Percentiles rank a stretch among this genome's conserved stretches.
phyloP scores from a whole-genome alignment of 768 basidiomycete species.

The Mycena rebaudengoi region DNA sequence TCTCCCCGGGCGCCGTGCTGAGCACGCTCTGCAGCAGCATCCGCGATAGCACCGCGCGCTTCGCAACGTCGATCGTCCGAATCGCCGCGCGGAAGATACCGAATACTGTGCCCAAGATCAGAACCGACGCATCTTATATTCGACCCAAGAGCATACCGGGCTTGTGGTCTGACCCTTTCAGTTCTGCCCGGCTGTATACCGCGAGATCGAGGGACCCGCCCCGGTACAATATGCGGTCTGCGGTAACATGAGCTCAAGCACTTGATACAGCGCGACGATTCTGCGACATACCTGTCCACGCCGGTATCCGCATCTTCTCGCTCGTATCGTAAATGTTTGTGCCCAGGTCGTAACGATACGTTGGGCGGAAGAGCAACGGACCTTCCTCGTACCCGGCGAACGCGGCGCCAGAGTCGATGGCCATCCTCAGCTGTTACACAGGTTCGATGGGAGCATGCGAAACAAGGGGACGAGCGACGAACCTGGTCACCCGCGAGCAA shows the following conservation, averaged over 20 bases:
- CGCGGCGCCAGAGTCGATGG: constrained; percentile 74
- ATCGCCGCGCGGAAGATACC: constrained; percentile 83
- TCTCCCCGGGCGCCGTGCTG: constrained; percentile 71
- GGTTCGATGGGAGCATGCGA: constrained; percentile 4
- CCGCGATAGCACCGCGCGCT: constrained; percentile 74
- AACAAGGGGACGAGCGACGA: constrained; percentile 26
- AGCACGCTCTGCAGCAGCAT: constrained; percentile 71
- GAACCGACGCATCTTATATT: not conserved
- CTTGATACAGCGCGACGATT: not conserved
- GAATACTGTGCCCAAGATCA: constrained; percentile 68
- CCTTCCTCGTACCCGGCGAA: constrained; percentile 91
- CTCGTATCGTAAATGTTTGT: constrained; percentile 93
- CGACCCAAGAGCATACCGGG: constrained; percentile 67
- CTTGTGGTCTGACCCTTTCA: constrained; percentile 94
- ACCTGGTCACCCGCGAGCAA: constrained; percentile 91
- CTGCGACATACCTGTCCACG: constrained; percentile 89
- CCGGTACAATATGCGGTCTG: constrained; percentile 92
- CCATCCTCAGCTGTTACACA: constrained; percentile 67
- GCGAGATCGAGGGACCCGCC: constrained; percentile 76
- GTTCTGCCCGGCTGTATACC: constrained; percentile 84
- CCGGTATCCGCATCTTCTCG: constrained; percentile 95
- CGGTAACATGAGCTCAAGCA: constrained; percentile 5
- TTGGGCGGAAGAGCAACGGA: constrained; percentile 90
- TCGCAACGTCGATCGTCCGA: constrained; percentile 79
- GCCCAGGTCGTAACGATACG: constrained; percentile 89